phyloP scores from a whole-genome alignment of 2,329 filamentous ascomycete species.

The Phyllosticta ampelicida region DNA sequence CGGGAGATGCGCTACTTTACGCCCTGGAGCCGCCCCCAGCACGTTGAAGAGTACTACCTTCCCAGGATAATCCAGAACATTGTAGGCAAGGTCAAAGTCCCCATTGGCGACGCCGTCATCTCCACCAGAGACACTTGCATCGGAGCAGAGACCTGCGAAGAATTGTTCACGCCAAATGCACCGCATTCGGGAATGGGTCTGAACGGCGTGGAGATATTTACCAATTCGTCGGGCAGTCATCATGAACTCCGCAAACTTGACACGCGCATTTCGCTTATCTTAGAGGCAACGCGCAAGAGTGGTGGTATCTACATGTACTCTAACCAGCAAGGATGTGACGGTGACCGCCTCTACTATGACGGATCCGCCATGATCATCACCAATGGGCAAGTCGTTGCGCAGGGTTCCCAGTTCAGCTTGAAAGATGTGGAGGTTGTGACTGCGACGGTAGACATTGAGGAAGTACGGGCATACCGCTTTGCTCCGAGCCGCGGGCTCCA shows the following conservation, averaged over 20 bases:
- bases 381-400: conserved; percentile 52
- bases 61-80: conserved; percentile 49
- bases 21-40: conserved; percentile 37
- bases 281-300: conserved; percentile 52
- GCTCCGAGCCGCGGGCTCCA: conserved; percentile 47
- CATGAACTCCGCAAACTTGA: conserved; percentile 57
- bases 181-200: conserved; percentile 53
- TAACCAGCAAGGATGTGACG: conserved; percentile 46
- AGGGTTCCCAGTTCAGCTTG: conserved; percentile 55
- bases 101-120: conserved; percentile 60
- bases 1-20: conserved; percentile 31
- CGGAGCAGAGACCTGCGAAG: conserved; percentile 55
- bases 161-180: conserved; percentile 24
- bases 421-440: conserved; percentile 44
- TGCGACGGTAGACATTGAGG: conserved; percentile 52
- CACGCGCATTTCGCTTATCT: conserved; percentile 52
- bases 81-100: conserved; percentile 44
- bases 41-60: conserved; percentile 55
- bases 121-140: conserved; percentile 51
- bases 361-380: conserved; percentile 53
- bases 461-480: conserved; percentile 53
- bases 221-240: conserved; percentile 59
- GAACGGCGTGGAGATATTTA: conserved; percentile 59
- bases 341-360: conserved; percentile 24
- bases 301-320: conserved; percentile 54